phyloP scores from a whole-genome alignment of 1,284 basidiomycete genomes.

The Tremellales sp. region DNA sequence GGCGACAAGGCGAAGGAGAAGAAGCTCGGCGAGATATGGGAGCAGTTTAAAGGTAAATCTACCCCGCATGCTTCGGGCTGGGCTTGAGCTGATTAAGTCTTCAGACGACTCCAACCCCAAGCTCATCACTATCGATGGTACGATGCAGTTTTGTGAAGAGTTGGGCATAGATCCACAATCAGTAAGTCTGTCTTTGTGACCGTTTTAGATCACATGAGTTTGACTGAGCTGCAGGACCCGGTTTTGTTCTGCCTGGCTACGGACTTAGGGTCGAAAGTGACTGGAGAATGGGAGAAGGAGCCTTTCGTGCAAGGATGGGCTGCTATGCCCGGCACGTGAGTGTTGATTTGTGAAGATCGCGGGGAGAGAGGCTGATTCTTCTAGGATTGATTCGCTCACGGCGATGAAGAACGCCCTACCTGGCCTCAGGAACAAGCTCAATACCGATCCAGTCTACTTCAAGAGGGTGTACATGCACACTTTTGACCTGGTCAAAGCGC shows the following conservation, averaged over 20 bases:
- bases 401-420: constrained; percentile 62
- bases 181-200: constrained; percentile 20
- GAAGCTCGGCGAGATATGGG: constrained; percentile 48
- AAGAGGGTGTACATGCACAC: constrained; percentile 81
- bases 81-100: neutral
- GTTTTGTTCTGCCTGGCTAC: constrained; percentile 48
- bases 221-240: constrained; percentile 27
- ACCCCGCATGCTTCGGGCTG: neutral
- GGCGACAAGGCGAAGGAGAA: constrained; percentile 31
- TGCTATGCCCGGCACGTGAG: constrained; percentile 42
- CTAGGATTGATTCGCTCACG: constrained; percentile 66
- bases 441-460: constrained; percentile 70
- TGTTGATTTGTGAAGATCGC: too few species aligned
- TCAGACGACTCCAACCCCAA: constrained; percentile 39
- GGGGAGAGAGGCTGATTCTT: neutral
- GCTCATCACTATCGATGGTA: constrained; percentile 49
- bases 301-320: constrained; percentile 82
- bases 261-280: constrained; percentile 45
- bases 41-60: constrained; percentile 43
- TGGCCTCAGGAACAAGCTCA: constrained; percentile 61
- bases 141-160: constrained; percentile 43
- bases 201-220: neutral
- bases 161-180: constrained; percentile 45
- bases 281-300: constrained; percentile 71
- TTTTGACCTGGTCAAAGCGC: constrained; percentile 75